phyloP scores from a whole-genome alignment of 257 asterid species.

The Coffea eugenioides region DNA sequence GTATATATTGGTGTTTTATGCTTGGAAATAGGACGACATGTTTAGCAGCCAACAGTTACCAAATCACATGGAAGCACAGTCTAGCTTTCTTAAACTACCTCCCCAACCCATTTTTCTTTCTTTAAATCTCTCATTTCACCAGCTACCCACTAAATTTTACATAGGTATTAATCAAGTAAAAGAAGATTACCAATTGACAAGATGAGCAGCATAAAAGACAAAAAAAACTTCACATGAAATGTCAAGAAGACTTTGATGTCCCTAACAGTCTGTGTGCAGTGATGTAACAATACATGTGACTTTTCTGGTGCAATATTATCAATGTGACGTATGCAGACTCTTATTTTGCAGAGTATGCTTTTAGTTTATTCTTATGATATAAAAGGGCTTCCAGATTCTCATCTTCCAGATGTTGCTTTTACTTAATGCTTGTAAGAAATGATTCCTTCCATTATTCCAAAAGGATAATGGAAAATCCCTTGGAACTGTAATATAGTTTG shows the following conservation, averaged over 20 bases:
- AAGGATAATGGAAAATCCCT: no score
- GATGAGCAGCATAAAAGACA: neutral
- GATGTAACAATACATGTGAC: no score
- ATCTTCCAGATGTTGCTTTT: neutral
- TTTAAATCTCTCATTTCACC: neutral
- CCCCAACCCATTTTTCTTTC: neutral
- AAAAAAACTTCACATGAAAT: neutral
- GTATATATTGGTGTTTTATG: neutral
- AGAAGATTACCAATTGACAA: no score
- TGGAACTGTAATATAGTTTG: no score
- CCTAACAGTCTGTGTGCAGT: no score
- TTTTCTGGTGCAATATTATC: no score
- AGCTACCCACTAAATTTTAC: no score
- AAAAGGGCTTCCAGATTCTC: neutral
- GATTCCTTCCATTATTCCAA: no score
- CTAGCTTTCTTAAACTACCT: neutral
- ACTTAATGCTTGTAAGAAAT: no score
- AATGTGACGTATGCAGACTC: no score
- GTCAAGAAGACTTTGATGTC: neutral
- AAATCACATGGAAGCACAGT: neutral
- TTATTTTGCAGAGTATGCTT: no score
- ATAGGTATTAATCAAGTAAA: neutral
- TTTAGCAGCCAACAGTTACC: neutral
- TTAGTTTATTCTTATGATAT: no score
- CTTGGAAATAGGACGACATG: neutral